Evolutionary conservation across 306 rosid genomes (phyloP).

Genomic region (Cajanus cajan): DNA sequence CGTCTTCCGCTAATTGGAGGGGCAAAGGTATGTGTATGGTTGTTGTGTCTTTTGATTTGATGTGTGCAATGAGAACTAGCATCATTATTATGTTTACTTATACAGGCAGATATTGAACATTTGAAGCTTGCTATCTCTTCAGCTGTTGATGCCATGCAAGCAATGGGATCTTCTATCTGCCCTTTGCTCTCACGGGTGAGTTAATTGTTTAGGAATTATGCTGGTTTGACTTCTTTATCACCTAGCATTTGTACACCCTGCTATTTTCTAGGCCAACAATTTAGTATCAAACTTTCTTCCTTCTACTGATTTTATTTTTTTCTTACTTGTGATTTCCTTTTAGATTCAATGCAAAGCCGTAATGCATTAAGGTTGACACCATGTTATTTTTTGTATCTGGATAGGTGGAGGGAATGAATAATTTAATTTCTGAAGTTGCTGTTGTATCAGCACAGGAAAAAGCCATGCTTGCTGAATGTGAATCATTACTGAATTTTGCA

Average conservation of each 20-base stretch:
- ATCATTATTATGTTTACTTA: conserved; percentile 20
- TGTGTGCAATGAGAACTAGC: conserved; percentile 20
- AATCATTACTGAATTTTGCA: conserved; percentile 64
- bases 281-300: neutral
- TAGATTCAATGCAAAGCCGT: neutral
- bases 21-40: conserved; percentile 67
- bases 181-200: conserved; percentile 78
- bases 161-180: conserved; percentile 83
- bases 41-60: conserved; percentile 19
- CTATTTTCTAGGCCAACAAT: neutral
- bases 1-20: conserved; percentile 89
- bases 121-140: conserved; percentile 85
- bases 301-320: neutral
- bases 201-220: conserved; percentile 8
- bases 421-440: conserved; percentile 81
- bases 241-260: conserved; percentile 5
- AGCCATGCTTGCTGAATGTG: conserved; percentile 87
- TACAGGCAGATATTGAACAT: conserved; percentile 83
- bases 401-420: conserved; percentile 72
- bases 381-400: conserved; percentile 22
- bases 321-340: neutral
- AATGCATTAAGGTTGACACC: neutral
- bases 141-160: conserved; percentile 86
- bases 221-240: conserved; percentile 21
- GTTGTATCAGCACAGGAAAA: conserved; percentile 73